Evolutionary conservation across 345 rosid genomes (phyloP).

Genomic region (Rhodomyrtus tomentosa): DNA sequence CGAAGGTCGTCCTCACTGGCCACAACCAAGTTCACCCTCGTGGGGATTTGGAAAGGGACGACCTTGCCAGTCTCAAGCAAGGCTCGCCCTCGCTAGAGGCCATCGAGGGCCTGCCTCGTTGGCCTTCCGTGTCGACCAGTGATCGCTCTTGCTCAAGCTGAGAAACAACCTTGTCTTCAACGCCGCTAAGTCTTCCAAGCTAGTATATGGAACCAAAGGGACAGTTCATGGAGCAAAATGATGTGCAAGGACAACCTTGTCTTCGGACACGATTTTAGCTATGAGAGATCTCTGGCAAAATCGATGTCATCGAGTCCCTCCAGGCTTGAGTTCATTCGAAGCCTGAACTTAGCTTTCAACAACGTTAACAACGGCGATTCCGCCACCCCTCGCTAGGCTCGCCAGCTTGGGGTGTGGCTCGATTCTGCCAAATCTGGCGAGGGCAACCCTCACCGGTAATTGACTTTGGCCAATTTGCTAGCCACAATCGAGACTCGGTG

Average conservation of each 20-base stretch:
- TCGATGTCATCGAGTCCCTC: conserved; percentile 18
- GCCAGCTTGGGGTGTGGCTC: no score
- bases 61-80: no score
- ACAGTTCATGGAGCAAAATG: conserved; percentile 24
- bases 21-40: no score
- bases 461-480: no score
- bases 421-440: no score
- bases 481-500: no score
- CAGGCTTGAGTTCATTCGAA: conserved; percentile 15
- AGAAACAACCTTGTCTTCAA: conserved; percentile 7
- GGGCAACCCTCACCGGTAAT: no score
- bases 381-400: conserved; percentile 1
- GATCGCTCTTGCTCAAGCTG: conserved; percentile 13
- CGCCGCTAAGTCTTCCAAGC: neutral
- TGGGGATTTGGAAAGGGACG: no score
- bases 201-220: conserved; percentile 14
- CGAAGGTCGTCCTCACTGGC: no score
- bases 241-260: conserved; percentile 14
- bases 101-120: no score
- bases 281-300: conserved; percentile 13
- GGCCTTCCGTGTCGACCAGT: conserved; percentile 2
- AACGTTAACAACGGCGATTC: conserved; percentile 8
- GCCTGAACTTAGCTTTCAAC: conserved; percentile 27
- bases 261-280: conserved; percentile 22
- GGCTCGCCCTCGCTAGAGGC: no score